Conservation (phyloP, 2,329 filamentous ascomycete genomes). For the Corynespora cassiicola region DNA sequence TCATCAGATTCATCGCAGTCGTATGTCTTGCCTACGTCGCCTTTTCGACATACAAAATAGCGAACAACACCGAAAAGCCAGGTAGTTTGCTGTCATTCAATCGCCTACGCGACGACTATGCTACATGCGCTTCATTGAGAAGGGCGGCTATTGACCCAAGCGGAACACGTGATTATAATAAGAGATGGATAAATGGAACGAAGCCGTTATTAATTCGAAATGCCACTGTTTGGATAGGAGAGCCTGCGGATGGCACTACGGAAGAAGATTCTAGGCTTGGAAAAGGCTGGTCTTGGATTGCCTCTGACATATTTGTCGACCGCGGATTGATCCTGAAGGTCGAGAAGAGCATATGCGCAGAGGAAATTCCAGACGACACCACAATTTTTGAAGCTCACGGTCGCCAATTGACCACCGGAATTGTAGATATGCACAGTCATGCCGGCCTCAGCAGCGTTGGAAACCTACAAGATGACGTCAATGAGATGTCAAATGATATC, state of each 20-base stretch:
- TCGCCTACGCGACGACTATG: constrained; percentile 62
- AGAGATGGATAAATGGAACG: constrained; percentile 65
- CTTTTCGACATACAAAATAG: constrained; percentile 21
- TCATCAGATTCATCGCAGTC: constrained; percentile 22
- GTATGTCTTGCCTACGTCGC: constrained; percentile 26
- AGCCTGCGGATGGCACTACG: constrained; percentile 61
- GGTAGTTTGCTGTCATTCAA: constrained; percentile 54
- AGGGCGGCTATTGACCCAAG: constrained; percentile 62
- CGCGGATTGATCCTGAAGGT: constrained; percentile 67
- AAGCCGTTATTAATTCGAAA: constrained; percentile 70
- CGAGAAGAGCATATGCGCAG: constrained; percentile 50
- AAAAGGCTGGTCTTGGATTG: constrained; percentile 66
- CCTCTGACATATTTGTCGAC: constrained; percentile 67
- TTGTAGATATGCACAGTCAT: constrained; percentile 77
- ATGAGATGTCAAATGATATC: constrained; percentile 69
- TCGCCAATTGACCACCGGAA: constrained; percentile 68
- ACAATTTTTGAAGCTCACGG: constrained; percentile 65
- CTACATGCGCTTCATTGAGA: constrained; percentile 63
- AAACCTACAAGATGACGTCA: constrained; percentile 65
- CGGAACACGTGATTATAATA: constrained; percentile 64
- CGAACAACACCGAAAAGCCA: constrained; percentile 20
- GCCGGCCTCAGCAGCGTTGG: constrained; percentile 58
- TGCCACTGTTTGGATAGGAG: constrained; percentile 71
- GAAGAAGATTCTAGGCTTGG: constrained; percentile 63
- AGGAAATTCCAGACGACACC: constrained; percentile 55